A percentile compares a stretch with the other conserved stretches of the same genome.
These are phyloP conservation scores for Ocimum tenuiflorum DNA, from an alignment of 257 asterid species.

Conservation along the genomic window DNA sequence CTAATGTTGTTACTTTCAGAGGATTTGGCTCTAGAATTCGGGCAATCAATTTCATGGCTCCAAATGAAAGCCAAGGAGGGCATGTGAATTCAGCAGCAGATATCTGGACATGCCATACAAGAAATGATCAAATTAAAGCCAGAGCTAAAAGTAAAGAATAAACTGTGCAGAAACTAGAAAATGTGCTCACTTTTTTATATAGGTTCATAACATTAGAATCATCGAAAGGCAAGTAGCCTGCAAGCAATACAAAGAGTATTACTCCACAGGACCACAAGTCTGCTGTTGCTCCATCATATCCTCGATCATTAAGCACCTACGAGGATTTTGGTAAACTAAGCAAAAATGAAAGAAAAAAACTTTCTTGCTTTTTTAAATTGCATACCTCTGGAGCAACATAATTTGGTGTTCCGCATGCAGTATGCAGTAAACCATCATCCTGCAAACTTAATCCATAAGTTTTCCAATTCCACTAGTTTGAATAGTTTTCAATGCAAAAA, in stretches of 20 bases:
- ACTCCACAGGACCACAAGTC: slow-evolving; percentile 98
- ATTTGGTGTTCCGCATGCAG: slow-evolving; percentile 96
- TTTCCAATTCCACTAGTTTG: neutral
- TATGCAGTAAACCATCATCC: slow-evolving; percentile 94
- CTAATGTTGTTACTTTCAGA: slow-evolving; percentile 41
- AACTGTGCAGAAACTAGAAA: neutral
- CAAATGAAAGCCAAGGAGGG: slow-evolving; percentile 96
- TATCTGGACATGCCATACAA: slow-evolving; percentile 38
- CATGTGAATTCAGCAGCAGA: slow-evolving; percentile 77
- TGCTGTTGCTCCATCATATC: slow-evolving; percentile 82
- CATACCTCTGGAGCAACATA: slow-evolving; percentile 96
- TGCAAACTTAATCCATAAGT: slow-evolving; percentile 29
- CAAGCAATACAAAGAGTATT: slow-evolving; percentile 85
- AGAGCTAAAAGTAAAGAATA: neutral
- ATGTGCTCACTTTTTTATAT: slow-evolving; percentile 68
- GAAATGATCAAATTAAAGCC: slow-evolving; percentile 14
- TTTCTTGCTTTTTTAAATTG: neutral
- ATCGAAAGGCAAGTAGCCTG: slow-evolving; percentile 95
- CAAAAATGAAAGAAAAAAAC: neutral
- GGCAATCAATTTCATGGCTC: slow-evolving; percentile 70
- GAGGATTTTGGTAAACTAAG: slow-evolving; percentile 1
- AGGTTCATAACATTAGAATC: slow-evolving; percentile 75
- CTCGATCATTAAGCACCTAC: slow-evolving; percentile 77
- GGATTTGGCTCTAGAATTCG: slow-evolving; percentile 84
- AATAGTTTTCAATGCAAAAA: neutral